Evolutionary conservation across 371 early-diverging fungal species (phyloP).

Genomic region (Mortierella sp.): DNA sequence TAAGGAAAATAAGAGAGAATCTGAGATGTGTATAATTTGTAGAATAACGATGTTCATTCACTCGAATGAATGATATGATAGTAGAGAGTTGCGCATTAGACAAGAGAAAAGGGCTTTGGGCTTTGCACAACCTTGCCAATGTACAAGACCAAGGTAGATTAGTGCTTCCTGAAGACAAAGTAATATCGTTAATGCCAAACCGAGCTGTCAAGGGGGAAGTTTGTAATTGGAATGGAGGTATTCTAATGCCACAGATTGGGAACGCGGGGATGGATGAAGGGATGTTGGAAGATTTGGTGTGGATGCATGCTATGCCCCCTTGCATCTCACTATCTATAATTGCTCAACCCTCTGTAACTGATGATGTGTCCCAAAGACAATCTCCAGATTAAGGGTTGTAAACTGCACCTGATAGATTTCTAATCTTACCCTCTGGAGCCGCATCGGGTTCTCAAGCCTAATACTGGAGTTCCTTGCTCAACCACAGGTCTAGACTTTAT

Average conservation of each 20-base stretch:
- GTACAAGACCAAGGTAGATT: no score
- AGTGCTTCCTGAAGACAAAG: no score
- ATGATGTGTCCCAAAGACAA: no score
- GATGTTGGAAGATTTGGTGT: not conserved
- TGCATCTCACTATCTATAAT: not conserved
- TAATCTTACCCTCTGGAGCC: no score
- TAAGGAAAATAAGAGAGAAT: no score
- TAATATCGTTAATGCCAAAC: not conserved
- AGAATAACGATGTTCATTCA: not conserved
- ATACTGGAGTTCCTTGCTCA: not conserved
- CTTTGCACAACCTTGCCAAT: no score
- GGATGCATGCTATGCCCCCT: not conserved
- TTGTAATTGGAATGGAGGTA: not conserved
- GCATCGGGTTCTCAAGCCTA: no score
- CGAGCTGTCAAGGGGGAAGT: not conserved
- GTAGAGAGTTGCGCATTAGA: not conserved
- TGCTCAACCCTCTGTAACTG: not conserved
- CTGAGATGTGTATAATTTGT: not conserved
- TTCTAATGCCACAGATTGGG: not conserved
- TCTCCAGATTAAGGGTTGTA: no score
- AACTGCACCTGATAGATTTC: no score
- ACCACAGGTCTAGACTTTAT: not conserved
- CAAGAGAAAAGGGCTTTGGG: not conserved
- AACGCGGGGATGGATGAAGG: not conserved
- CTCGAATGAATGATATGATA: not conserved